Conservation (phyloP, 495 filamentous ascomycete genomes). For the Neurospora sp. region DNA sequence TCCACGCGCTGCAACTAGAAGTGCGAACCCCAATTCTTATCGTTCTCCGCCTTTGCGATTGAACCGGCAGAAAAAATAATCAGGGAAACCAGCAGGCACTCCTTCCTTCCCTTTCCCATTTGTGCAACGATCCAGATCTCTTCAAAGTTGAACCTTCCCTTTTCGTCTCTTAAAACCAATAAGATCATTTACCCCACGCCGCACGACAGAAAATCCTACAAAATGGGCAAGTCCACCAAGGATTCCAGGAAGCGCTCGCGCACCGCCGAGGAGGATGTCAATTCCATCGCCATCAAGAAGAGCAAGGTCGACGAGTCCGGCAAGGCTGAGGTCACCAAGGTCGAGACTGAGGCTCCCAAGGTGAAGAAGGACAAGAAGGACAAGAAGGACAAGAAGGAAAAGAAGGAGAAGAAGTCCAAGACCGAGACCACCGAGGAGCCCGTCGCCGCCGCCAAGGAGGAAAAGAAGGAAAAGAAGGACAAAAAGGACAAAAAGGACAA, state of each 20-base stretch:
- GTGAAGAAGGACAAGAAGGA: conserved; percentile 30
- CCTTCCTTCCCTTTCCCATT: not conserved
- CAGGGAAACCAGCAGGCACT: not conserved
- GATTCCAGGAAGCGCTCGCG: conserved; percentile 23
- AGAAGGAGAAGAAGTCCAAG: conserved; percentile 17
- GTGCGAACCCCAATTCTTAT: not conserved
- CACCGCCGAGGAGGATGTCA: conserved; percentile 20
- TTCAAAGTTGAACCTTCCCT: not conserved
- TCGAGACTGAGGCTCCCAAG: conserved; percentile 21
- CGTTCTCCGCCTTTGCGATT: not conserved
- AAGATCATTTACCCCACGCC: not conserved
- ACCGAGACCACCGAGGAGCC: conserved; percentile 15
- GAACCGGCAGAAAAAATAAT: not conserved
- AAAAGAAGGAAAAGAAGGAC: conserved; percentile 12
- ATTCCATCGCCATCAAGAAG: conserved; percentile 21
- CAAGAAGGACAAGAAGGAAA: conserved; percentile 35
- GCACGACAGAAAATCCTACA: not conserved
- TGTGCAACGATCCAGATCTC: not conserved
- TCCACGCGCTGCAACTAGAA: not conserved
- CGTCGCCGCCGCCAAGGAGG: conserved; percentile 4
- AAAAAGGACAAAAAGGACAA: not conserved
- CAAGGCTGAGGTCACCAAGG: conserved; percentile 32
- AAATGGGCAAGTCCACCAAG: conserved; percentile 16
- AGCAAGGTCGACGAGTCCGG: conserved; percentile 22
- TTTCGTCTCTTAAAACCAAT: not conserved